Conservation (phyloP, 164 flowering plant genomes). For the Magnolia officinalis region DNA sequence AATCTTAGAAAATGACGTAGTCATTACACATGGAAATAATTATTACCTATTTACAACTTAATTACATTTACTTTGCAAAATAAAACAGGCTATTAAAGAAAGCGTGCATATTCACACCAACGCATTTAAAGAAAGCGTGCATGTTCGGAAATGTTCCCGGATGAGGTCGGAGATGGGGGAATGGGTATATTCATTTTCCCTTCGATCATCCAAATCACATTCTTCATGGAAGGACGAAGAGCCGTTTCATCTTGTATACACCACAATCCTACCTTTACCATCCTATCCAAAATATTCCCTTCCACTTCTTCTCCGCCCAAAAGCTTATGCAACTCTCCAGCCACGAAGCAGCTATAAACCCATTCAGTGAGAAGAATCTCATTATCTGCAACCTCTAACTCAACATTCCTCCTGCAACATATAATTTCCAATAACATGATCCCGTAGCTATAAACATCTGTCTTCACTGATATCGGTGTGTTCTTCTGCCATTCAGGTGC, state of each 20-base stretch:
- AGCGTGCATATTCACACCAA: no score
- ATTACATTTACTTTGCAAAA: no score
- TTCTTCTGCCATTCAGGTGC: constrained; percentile 39
- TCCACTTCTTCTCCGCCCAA: constrained; percentile 19
- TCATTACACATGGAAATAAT: no score
- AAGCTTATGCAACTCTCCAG: constrained; percentile 15
- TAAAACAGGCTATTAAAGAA: no score
- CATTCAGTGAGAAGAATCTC: constrained; percentile 26
- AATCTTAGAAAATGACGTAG: no score
- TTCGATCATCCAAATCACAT: constrained; percentile 36
- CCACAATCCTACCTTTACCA: constrained; percentile 34
- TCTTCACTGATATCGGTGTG: constrained; percentile 27
- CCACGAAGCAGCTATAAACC: constrained; percentile 25
- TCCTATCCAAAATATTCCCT: constrained; percentile 16
- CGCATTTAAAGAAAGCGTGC: background rate
- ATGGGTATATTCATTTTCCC: constrained; percentile 22
- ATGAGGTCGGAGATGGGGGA: constrained; percentile 21
- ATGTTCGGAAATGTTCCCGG: background rate
- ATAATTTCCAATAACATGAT: constrained; percentile 29
- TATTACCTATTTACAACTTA: no score
- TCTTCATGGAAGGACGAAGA: constrained; percentile 38
- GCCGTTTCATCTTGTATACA: constrained; percentile 36
- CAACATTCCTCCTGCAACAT: constrained; percentile 17
- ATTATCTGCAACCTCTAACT: constrained; percentile 8
- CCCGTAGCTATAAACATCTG: constrained; percentile 38